Percentiles rank a stretch among this genome's conserved stretches.
phyloP scores from a whole-genome alignment of 2,329 filamentous ascomycete species.

The Talaromyces sp. region DNA sequence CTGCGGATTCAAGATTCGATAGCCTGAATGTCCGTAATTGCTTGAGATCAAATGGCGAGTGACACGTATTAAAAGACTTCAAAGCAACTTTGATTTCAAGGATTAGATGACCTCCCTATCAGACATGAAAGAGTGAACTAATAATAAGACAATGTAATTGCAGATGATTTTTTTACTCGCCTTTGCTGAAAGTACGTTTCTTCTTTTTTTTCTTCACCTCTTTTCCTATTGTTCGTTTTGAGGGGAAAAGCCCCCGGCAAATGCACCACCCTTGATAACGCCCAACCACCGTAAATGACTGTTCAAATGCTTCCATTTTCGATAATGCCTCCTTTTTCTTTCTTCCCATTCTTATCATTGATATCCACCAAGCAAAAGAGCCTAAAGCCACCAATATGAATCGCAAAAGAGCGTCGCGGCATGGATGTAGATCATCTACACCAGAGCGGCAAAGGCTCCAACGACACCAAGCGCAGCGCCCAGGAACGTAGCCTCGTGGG shows the following conservation, averaged over 20 bases:
- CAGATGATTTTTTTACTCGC: too few relatives aligned
- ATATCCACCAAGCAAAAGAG: background rate
- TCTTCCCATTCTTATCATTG: background rate
- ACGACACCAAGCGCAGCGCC: conserved; percentile 14
- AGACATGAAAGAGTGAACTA: too few relatives aligned
- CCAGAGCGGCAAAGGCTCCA: conserved; percentile 10
- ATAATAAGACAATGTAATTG: too few relatives aligned
- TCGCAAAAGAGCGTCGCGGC: background rate
- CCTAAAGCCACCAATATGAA: background rate
- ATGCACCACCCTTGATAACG: background rate
- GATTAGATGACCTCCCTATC: too few relatives aligned
- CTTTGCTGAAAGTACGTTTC: too few relatives aligned
- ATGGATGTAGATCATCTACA: background rate
- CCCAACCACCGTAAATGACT: background rate
- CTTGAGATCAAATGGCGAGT: too few relatives aligned
- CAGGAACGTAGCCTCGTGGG: conserved; percentile 6
- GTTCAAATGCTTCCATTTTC: background rate
- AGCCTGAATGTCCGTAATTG: too few relatives aligned
- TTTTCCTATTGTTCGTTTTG: too few relatives aligned
- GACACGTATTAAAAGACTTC: too few relatives aligned
- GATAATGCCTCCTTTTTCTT: background rate
- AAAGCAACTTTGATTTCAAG: too few relatives aligned
- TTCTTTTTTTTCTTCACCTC: too few relatives aligned
- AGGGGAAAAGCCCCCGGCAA: background rate
- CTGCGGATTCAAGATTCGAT: too few relatives aligned